These are phyloP conservation scores for Trametes maxima DNA, from an alignment of 768 basidiomycete species.

Conservation along the genomic window DNA sequence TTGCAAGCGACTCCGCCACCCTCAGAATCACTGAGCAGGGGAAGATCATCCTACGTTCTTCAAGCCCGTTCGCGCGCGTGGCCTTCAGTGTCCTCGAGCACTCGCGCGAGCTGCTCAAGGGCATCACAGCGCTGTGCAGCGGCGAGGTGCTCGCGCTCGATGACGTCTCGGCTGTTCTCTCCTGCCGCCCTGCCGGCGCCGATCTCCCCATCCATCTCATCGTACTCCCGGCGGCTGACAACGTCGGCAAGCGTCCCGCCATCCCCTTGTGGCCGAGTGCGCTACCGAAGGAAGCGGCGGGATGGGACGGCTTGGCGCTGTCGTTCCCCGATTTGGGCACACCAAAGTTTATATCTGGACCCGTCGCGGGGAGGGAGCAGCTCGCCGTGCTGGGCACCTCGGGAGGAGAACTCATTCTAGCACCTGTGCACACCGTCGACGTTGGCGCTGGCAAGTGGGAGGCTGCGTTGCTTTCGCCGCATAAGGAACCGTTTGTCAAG, in stretches of 20 bases:
- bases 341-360: not conserved
- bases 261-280: not conserved
- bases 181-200: conserved; percentile 1
- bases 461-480: conserved; percentile 20
- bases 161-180: not conserved
- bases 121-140: not conserved
- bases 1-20: conserved; percentile 9
- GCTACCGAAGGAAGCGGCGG: conserved; percentile 3
- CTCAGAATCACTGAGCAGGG: conserved; percentile 20
- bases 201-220: conserved; percentile 7
- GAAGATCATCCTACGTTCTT: conserved; percentile 6
- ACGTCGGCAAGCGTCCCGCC: conserved; percentile 1
- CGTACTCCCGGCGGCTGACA: conserved; percentile 14
- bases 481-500: conserved; percentile 4
- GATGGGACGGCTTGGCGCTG: conserved; percentile 3
- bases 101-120: conserved; percentile 6
- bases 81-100: conserved; percentile 15
- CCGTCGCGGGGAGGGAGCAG: not conserved
- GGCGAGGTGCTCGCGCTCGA: conserved; percentile 3
- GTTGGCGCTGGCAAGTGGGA: conserved; percentile 1
- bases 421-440: conserved; percentile 14
- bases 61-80: not conserved
- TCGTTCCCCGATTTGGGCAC: not conserved
- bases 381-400: not conserved
- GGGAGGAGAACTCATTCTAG: conserved; percentile 20